These are phyloP conservation scores for Ceriops zippeliana DNA, from an alignment of 345 rosid genomes.

Conservation along the genomic window DNA sequence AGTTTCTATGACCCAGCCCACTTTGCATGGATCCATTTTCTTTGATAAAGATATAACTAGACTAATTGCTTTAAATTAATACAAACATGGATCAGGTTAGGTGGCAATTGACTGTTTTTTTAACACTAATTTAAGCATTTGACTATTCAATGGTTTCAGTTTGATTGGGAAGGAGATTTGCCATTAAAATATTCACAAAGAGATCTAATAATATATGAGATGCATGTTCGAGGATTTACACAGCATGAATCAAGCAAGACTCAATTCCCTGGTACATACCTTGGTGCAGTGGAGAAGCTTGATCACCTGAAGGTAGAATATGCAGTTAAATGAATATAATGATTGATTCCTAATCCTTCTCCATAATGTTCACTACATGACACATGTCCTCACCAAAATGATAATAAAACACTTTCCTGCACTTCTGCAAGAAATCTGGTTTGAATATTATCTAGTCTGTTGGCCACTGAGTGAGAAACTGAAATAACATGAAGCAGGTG, in stretches of 20 bases:
- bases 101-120: background rate
- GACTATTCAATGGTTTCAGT: slow-evolving; percentile 43
- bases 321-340: background rate
- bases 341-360: background rate
- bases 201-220: slow-evolving; percentile 84
- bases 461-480: background rate
- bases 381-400: too few relatives aligned
- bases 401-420: too few relatives aligned
- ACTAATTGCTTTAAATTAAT: too few relatives aligned
- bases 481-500: background rate
- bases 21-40: too few relatives aligned
- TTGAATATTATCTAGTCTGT: background rate
- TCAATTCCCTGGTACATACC: slow-evolving; percentile 80
- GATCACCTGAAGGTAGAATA: slow-evolving; percentile 79
- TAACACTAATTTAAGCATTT: slow-evolving; percentile 7
- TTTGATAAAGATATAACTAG: too few relatives aligned
- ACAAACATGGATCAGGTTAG: too few relatives aligned
- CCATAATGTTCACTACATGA: background rate
- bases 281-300: slow-evolving; percentile 81
- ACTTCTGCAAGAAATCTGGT: too few relatives aligned
- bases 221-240: slow-evolving; percentile 94
- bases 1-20: too few relatives aligned
- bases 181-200: slow-evolving; percentile 63
- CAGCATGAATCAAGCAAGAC: slow-evolving; percentile 72
- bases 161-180: slow-evolving; percentile 99